phyloP scores from a whole-genome alignment of 306 rosid genomes.

The Casuarina equisetifolia region DNA sequence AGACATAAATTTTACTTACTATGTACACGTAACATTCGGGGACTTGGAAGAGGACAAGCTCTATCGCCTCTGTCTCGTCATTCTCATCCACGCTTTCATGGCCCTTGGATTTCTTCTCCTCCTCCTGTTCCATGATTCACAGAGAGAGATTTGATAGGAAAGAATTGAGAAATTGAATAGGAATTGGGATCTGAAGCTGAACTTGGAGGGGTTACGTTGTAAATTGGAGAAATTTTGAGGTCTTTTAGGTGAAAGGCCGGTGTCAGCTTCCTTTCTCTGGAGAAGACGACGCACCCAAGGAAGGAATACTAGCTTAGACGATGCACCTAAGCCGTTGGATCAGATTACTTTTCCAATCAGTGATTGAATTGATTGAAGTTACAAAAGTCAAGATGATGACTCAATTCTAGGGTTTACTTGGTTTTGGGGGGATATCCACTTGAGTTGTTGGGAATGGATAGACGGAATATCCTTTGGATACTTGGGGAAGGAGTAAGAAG shows the following conservation, averaged over 20 bases:
- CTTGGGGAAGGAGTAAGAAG: no score
- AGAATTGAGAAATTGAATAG: slow-evolving; percentile 3
- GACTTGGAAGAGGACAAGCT: slow-evolving; percentile 91
- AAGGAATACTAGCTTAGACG: slow-evolving; percentile 16
- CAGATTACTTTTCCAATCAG: not conserved
- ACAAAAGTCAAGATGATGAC: not conserved
- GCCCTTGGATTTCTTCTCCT: slow-evolving; percentile 38
- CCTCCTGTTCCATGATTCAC: slow-evolving; percentile 59
- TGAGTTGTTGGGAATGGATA: no score
- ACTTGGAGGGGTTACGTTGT: not conserved
- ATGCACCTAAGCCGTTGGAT: slow-evolving; percentile 18
- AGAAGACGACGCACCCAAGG: slow-evolving; percentile 38
- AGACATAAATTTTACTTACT: slow-evolving; percentile 42
- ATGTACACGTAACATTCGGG: slow-evolving; percentile 91
- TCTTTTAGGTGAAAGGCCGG: slow-evolving; percentile 15
- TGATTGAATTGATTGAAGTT: not conserved
- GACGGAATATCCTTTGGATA: not conserved
- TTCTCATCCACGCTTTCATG: slow-evolving; percentile 41
- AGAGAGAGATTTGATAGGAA: slow-evolving; percentile 28
- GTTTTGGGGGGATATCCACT: not conserved
- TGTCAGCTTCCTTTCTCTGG: slow-evolving; percentile 32
- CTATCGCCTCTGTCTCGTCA: slow-evolving; percentile 66
- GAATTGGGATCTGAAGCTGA: slow-evolving; percentile 24
- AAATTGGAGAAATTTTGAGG: slow-evolving; percentile 31
- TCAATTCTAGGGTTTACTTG: not conserved